Conservation (phyloP, 805 yeast genomes). For the Cyberlindnera xishuangbannaensis region DNA sequence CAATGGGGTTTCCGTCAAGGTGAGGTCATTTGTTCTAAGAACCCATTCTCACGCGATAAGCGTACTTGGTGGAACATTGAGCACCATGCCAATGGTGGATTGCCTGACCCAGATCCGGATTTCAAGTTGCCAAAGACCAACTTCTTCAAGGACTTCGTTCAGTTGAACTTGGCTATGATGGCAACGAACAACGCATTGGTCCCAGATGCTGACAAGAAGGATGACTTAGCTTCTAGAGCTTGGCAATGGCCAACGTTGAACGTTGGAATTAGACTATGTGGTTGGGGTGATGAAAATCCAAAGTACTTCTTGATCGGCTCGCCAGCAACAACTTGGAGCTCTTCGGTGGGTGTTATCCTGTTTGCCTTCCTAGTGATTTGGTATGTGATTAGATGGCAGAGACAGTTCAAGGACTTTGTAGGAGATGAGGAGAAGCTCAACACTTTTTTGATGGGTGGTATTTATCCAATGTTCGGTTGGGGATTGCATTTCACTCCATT, state of each 20-base stretch:
- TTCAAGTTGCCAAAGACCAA: constrained; percentile 68
- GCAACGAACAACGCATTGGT: constrained; percentile 78
- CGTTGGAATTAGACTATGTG: constrained; percentile 70
- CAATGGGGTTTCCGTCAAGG: constrained; percentile 98
- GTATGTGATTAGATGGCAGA: constrained; percentile 60
- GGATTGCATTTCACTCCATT: constrained; percentile 73
- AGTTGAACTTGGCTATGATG: constrained; percentile 80
- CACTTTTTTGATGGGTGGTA: constrained; percentile 61
- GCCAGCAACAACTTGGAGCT: constrained; percentile 75
- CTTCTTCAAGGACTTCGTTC: constrained; percentile 70
- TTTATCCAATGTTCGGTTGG: constrained; percentile 79
- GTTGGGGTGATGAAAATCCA: constrained; percentile 55
- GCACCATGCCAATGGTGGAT: constrained; percentile 51
- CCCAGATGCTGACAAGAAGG: constrained; percentile 72
- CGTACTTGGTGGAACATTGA: constrained; percentile 89
- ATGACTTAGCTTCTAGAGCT: constrained; percentile 62
- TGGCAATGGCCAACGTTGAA: constrained; percentile 90
- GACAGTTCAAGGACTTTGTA: constrained; percentile 64
- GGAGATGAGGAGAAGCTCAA: constrained; percentile 38
- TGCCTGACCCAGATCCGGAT: constrained; percentile 55
- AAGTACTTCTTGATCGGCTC: constrained; percentile 71
- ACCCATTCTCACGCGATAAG: constrained; percentile 67
- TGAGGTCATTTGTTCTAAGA: constrained; percentile 77
- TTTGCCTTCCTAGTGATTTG: constrained; percentile 39
- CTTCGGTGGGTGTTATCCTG: constrained; percentile 51